Conservation (phyloP, 2,329 filamentous ascomycete species). For the Didymellaceae sp. region DNA sequence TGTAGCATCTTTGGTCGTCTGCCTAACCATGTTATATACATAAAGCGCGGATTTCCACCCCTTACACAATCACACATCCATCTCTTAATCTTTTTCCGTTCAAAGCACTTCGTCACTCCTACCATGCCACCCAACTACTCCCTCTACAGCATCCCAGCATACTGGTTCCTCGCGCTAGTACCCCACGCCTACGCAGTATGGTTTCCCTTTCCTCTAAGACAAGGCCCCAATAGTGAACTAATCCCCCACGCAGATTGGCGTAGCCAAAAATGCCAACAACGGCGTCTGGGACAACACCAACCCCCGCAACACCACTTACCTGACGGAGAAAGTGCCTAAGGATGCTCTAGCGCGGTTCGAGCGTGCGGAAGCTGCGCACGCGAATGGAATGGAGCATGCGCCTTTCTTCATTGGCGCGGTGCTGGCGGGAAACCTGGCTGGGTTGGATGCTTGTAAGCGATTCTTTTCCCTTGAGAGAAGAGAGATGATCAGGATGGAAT, state of each 20-base stretch:
- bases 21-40: too few species aligned
- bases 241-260: background rate
- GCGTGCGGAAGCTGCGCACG: conserved; percentile 53
- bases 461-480: background rate
- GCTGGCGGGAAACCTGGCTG: conserved; percentile 50
- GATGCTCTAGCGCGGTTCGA: conserved; percentile 50
- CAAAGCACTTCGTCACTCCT: background rate
- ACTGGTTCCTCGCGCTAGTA: conserved; percentile 29
- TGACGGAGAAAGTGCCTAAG: conserved; percentile 33
- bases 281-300: conserved; percentile 52
- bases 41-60: too few species aligned
- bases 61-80: too few species aligned
- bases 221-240: background rate
- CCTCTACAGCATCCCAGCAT: conserved; percentile 33
- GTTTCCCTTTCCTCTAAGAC: too few species aligned
- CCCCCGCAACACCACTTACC: conserved; percentile 43
- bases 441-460: conserved; percentile 26
- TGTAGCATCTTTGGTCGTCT: too few species aligned
- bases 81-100: too few species aligned
- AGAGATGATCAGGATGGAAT: too few species aligned
- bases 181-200: conserved; percentile 32
- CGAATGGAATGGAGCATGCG: conserved; percentile 55
- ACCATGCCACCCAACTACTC: conserved; percentile 35
- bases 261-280: conserved; percentile 27
- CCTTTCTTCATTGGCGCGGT: conserved; percentile 55